These are phyloP conservation scores for Eucalyptus pumila DNA, from an alignment of 345 rosid genomes.

Conservation along the genomic window DNA sequence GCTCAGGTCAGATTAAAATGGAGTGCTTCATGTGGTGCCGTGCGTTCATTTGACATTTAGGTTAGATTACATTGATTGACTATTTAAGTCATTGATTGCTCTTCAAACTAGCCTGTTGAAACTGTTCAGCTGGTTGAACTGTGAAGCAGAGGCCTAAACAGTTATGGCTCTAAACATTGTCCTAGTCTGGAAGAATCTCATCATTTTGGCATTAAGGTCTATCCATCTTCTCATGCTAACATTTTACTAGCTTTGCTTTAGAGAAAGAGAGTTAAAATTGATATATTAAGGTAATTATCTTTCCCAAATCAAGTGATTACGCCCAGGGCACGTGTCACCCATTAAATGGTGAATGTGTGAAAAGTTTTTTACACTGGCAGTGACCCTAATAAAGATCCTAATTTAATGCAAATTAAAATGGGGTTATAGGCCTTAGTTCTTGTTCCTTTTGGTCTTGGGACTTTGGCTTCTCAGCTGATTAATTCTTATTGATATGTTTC, in stretches of 20 bases:
- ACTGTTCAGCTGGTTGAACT: neutral
- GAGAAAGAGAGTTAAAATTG: neutral
- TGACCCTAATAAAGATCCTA: neutral
- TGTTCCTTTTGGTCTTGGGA: neutral
- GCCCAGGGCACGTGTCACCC: neutral
- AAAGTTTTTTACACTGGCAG: neutral
- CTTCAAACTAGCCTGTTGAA: neutral
- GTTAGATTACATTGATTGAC: neutral
- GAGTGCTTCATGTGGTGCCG: neutral
- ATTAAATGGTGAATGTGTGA: neutral
- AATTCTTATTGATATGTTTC: neutral
- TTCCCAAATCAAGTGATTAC: neutral
- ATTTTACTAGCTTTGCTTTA: neutral
- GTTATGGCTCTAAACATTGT: neutral
- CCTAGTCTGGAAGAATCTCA: neutral
- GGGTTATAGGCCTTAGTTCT: neutral
- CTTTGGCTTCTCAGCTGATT: neutral
- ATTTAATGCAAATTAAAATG: neutral
- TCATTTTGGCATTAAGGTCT: neutral
- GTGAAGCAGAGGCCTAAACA: neutral
- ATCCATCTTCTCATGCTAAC: neutral
- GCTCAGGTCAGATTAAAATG: neutral
- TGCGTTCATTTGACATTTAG: neutral
- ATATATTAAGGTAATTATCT: neutral
- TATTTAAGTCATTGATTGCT: neutral